Evolutionary conservation across 2,329 filamentous ascomycete genomes (phyloP), one percentile per base, ranked within the genome.

Genomic region (Diaporthe ampelina): DNA sequence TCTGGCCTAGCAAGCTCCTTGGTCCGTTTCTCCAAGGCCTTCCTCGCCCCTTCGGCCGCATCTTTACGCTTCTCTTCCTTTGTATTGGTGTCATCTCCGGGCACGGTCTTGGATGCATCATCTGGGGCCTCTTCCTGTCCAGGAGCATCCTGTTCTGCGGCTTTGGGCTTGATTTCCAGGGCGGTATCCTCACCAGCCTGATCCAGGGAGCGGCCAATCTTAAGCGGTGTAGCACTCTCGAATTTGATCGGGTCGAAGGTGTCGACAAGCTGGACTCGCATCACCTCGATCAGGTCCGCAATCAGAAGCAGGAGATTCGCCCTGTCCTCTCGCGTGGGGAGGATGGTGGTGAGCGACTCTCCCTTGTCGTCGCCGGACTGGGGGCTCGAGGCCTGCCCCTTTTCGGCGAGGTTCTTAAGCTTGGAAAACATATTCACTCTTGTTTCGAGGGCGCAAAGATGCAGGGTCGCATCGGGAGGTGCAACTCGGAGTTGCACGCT

Each of bases 1-100:
- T 81, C 81, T 21, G 80, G 79, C 59, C 77, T 80, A 29, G 81
- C 76, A 24, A 77, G 77, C 11, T 75, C 73, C 26, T 70, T 57
- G 21, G 59, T 48, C 29, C 57, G 67, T n/a, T 37, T 72, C 37
- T 65, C 76, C 37, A 56, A 63, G 59, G 57, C 77, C 58, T 74
- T 76, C 35, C 52, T 70, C 17, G 59, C 67, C 45, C 67, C 73
- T 19, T 75, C 74, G 15, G 50, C 57, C 17, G 48, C 48, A 13
- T 63, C 57, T 0, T 35, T 61, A n/a, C n/a, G 35, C 50, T 58
- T 63, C 19, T 50, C 48, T n/a, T 40, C 63, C 8, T 54, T 50
- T 19, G 63, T 52, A n/a, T 68, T 68, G 32, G 6, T 32, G 1
- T 54, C 24, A 4, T 21, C 32, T 54, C 4, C 29, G 35, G 48